Base-by-base conservation (phyloP, 176 grass and related monocot genomes). In the Carex cristatella region DNA sequence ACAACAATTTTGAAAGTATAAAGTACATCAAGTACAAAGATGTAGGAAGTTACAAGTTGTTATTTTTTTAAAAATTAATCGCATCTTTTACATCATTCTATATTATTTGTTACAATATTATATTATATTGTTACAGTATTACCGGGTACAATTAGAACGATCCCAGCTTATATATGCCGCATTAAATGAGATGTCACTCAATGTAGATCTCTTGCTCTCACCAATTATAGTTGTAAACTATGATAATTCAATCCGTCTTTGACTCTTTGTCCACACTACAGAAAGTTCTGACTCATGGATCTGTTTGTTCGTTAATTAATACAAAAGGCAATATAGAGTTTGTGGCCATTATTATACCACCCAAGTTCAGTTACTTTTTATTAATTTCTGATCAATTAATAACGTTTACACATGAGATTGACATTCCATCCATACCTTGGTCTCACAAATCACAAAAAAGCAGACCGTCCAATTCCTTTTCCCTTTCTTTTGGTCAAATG, bases 291-390 rank as follows among this genome's bases (percentile, higher is more conserved):
- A 11, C 13, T 48, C 48, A 55, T 75, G 42, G 71, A 11, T 53
- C 19, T 46, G 23, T 62, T 62, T 1, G 7, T 62, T 62, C n/a
- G n/a, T 55, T 53, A 30, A 55, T 54, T 76, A 54, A 55, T 55
- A 30, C 72, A 31, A 76, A 55, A 76, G 8, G 72, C 10, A 46
- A 53, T 4, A 27, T 8, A 9, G 40, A 76, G 27, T 66, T 66
- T 66, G 80, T 82, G 80, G 61, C 80, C 61, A 82, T 65, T 66
- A 44, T 64, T 0, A 18, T 48, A 82, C 80, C 80, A 82, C 80
- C 35, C 23, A 27, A 65, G 80, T 82, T 65, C 63, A 67, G 48
- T 82, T 64, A 23, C 37, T 82, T 44, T 63, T 19, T 40, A 67
- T 82, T 82, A 64, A 82, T 63, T 28, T 33, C 33, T 11, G 53